Base-by-base conservation (phyloP, 1,139 yeast genomes). In the Tardiomyces blankii region DNA sequence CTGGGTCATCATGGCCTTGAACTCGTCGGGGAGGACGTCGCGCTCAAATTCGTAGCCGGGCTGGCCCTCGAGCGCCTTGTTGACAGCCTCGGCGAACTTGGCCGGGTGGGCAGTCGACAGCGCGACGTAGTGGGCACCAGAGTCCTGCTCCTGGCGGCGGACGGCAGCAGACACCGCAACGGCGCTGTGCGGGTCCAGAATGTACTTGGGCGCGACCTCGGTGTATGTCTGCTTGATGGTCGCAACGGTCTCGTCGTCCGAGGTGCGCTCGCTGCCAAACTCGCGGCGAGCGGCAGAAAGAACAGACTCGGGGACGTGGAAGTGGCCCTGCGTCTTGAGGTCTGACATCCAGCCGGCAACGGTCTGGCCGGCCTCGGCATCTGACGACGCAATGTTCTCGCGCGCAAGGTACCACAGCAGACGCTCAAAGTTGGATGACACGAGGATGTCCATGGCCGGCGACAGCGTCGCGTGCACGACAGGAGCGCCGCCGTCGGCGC, bases 91-190 rank as follows among this genome's bases (percentile, higher is more conserved):
- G 25, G 96, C 86, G 62, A 91, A 91, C 68, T 91, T 91, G 50
- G 98, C 98, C 40, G 98, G 98, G 63, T 91, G 98, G 7, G 98
- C 98, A 41, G 98, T 91, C 2, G 97, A 84, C 50, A 91, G 77
- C 5, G 96, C 85, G 44, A 91, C 74, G 63, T 86, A 86, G 46
- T 69, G 63, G 39, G 71, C 70, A 56, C 43, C 54, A 47, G 46
- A 49, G 54, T 78, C 83, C 46, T 69, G 64, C 11, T 68, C 71
- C 48, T 81, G 76, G 57, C 77, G 72, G 54, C 80, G 73, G 56
- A 82, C 74, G 35, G 93, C 72, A 25, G 94, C 82, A 48, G 81
- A 75, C 42, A 93, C 83, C 60, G 97, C 98, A 46, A 91, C 95
- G 30, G 99, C 89, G 40, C 96, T 77, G 64, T 91, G 99, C 45